A percentile compares a stretch with the other conserved stretches of the same genome.
phyloP scores from a whole-genome alignment of 768 basidiomycete genomes.

The Coprinellus aureogranulatus region DNA sequence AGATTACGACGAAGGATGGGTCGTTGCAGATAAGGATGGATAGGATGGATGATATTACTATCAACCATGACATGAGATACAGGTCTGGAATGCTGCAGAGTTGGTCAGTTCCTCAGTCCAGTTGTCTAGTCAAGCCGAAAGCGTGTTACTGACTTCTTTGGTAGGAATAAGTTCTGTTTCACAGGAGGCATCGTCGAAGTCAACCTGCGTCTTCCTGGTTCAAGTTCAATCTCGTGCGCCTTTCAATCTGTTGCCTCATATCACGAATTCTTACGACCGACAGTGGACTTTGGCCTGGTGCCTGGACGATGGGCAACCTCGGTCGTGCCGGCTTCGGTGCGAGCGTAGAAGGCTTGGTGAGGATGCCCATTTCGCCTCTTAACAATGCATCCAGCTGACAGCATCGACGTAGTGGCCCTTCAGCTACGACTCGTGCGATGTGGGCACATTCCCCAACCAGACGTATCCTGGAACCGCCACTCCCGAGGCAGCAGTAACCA shows the following conservation, averaged over 20 bases:
- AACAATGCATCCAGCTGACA: slow-evolving; percentile 3
- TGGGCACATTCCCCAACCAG: slow-evolving; percentile 78
- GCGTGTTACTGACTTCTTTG: background rate
- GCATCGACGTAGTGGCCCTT: slow-evolving; percentile 73
- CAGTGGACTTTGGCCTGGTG: slow-evolving; percentile 39
- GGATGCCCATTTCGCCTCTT: slow-evolving; percentile 14
- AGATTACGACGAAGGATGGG: slow-evolving; percentile 65
- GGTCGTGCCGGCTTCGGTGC: slow-evolving; percentile 70
- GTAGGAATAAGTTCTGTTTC: slow-evolving; percentile 68
- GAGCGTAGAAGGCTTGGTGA: slow-evolving; percentile 58
- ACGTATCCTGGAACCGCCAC: slow-evolving; percentile 51
- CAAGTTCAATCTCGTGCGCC: slow-evolving; percentile 21
- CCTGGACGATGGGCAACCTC: slow-evolving; percentile 51
- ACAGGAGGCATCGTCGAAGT: slow-evolving; percentile 67
- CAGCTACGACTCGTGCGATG: slow-evolving; percentile 69
- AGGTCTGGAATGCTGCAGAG: slow-evolving; percentile 41
- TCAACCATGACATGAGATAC: slow-evolving; percentile 71
- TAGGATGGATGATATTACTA: slow-evolving; percentile 31
- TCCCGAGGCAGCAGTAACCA: slow-evolving; percentile 45
- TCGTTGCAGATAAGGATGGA: slow-evolving; percentile 71
- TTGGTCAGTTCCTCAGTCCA: slow-evolving; percentile 21
- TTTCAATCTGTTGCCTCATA: background rate
- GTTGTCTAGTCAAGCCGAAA: background rate
- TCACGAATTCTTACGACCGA: background rate
- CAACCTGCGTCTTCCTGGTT: slow-evolving; percentile 28